A percentile compares a stretch with the other conserved stretches of the same genome.
Evolutionary conservation across 2,329 filamentous ascomycete genomes (phyloP).

Genomic region (Paraconiothyrium brasiliense): DNA sequence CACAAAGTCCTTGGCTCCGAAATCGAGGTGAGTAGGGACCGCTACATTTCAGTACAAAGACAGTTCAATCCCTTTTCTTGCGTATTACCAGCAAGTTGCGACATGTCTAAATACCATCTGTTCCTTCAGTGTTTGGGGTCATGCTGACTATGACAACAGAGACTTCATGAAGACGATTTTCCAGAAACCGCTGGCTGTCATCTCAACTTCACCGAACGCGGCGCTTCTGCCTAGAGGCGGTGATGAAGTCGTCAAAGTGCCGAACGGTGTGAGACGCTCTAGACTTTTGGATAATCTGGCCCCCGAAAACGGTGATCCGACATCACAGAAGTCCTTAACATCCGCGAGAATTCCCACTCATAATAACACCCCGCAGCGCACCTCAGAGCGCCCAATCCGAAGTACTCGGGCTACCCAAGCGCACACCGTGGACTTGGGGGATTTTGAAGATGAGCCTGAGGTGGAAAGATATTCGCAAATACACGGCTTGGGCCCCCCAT

Average conservation of each 20-base stretch:
- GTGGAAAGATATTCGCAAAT: slow-evolving; percentile 32
- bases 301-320: neutral
- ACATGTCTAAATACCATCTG: neutral
- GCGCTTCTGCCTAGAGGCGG: too few species aligned
- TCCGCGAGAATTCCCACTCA: neutral
- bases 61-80: too few species aligned
- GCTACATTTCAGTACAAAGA: neutral
- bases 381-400: slow-evolving; percentile 6
- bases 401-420: slow-evolving; percentile 11
- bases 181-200: neutral
- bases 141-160: slow-evolving; percentile 15
- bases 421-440: neutral
- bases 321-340: neutral
- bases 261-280: neutral
- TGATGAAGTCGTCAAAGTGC: neutral
- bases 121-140: neutral
- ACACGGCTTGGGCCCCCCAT: slow-evolving; percentile 38
- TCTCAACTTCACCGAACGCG: neutral
- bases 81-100: too few species aligned
- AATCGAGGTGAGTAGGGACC: slow-evolving; percentile 6
- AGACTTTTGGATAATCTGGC: neutral
- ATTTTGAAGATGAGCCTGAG: slow-evolving; percentile 3
- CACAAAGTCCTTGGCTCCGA: neutral
- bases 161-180: slow-evolving; percentile 6
- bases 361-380: neutral